Conservation (phyloP, 148 eudicot genomes). For the Pouteria glomerata region DNA sequence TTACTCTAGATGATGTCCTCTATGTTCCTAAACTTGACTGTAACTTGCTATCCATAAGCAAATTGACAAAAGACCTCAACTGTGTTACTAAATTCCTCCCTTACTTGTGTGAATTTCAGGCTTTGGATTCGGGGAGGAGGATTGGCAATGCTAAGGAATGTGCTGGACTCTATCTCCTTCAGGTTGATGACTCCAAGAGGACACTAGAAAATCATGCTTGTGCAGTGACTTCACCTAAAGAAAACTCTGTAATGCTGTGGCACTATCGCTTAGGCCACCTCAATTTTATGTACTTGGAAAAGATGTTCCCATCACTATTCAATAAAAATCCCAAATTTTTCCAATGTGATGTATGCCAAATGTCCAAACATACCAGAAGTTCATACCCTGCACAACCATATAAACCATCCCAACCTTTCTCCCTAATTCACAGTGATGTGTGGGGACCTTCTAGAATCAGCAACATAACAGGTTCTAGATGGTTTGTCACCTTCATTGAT, state of each 20-base stretch:
- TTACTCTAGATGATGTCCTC: not conserved
- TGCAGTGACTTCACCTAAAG: not conserved
- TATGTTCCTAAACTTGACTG: slow-evolving; percentile 7
- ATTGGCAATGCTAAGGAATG: slow-evolving; percentile 5
- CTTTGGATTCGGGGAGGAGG: not conserved
- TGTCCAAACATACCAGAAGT: not conserved
- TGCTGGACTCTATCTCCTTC: slow-evolving; percentile 1
- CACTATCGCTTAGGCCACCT: slow-evolving; percentile 9
- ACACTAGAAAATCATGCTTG: not conserved
- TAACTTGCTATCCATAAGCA: not conserved
- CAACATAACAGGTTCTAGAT: not conserved
- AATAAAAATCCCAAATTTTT: not conserved
- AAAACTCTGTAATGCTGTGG: not conserved
- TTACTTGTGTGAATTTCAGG: not conserved
- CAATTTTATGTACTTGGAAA: not conserved
- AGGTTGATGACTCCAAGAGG: not conserved
- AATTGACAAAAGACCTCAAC: not conserved
- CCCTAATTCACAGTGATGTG: slow-evolving; percentile 3
- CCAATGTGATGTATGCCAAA: not conserved
- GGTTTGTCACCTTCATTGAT: too few relatives aligned
- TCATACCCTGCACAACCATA: not conserved
- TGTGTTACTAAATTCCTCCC: slow-evolving; percentile 3
- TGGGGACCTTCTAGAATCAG: not conserved
- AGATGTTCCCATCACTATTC: not conserved
- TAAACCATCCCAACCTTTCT: slow-evolving; percentile 4